Evolutionary conservation across 371 early-diverging fungal genomes (phyloP), one percentile per base, ranked within the genome.

Genomic region (Mortierella sp.): DNA sequence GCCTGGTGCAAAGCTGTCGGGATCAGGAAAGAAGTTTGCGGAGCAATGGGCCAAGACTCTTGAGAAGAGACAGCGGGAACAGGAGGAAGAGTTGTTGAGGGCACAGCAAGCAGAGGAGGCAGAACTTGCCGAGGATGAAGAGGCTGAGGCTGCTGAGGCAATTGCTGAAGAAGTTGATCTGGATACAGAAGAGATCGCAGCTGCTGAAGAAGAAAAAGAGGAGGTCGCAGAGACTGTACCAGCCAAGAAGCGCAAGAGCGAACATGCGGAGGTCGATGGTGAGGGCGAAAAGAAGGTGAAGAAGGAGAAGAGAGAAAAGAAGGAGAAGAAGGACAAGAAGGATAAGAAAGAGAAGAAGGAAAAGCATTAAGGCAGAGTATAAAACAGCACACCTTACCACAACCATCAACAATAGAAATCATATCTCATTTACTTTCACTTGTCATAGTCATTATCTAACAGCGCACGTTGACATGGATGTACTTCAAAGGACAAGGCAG

Each of bases 21-120:
- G 56, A 11, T 75, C 76, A 14, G 76, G 76, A 47, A 75, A 75
- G 41, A 47, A 64, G 46, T 75, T 75, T 56, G 76, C 76, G 4
- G 61, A 50, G 9, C 42, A 44, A 2, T 75, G 76, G 76, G 53
- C 51, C 12, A 55, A 69, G 50, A 60, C 60, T 0, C 24, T 64
- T 51, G 76, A 68, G 26, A 68, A 56, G 57, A 41, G 76, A 34
- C 50, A 34, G 32, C 44, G 41, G 27, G 59, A 56, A 32, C 27
- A 42, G 17, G 75, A 75, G 50, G 66, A 60, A 21, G 73, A 61
- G 9, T 19, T 49, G 24, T n/a, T 49, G 34, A 51, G 63, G 15
- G 67, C 43, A 24, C 55, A 67, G 30, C 54, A 59, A 26, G 61
- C 43, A 30, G 46, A 43, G 46, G 61, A 48, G 47, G 57, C 30